Percentiles rank a stretch among this genome's conserved stretches.
Conservation (phyloP, 2,329 filamentous ascomycete genomes). For the Aspergillus sp. region DNA sequence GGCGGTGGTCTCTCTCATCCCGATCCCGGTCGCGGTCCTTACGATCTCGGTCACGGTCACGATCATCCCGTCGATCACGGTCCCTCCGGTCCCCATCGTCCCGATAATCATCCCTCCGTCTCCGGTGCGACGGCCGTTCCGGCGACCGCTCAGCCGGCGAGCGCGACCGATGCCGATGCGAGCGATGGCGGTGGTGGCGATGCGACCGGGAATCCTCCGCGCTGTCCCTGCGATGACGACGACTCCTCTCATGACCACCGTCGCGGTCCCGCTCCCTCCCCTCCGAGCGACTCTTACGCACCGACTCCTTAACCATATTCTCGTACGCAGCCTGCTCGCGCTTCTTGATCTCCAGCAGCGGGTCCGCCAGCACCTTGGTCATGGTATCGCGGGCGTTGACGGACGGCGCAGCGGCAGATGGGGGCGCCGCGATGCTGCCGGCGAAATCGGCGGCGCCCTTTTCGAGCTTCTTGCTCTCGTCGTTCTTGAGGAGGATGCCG, state of each 20-base stretch:
- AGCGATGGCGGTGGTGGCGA: conserved; percentile 21
- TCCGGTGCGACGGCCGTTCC: conserved; percentile 21
- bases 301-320: conserved; percentile 46
- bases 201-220: conserved; percentile 20
- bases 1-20: conserved; percentile 11
- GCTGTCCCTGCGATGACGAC: conserved; percentile 16
- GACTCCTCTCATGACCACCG: conserved; percentile 20
- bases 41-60: conserved; percentile 17
- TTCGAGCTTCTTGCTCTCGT: conserved; percentile 75
- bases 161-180: conserved; percentile 24
- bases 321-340: conserved; percentile 82
- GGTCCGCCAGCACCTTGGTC: conserved; percentile 84
- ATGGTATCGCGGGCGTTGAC: conserved; percentile 80
- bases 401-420: conserved; percentile 37
- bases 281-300: conserved; percentile 22
- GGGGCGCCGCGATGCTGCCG: conserved; percentile 11
- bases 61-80: conserved; percentile 10
- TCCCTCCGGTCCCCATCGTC: conserved; percentile 21
- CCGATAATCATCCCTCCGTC: conserved; percentile 22
- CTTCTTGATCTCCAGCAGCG: conserved; percentile 87
- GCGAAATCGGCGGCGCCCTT: conserved; percentile 55
- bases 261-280: conserved; percentile 16
- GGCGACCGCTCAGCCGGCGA: conserved; percentile 17
- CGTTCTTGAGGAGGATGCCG: conserved; percentile 71
- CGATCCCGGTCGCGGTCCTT: conserved; percentile 8